Percentiles rank a stretch among this genome's conserved stretches.
phyloP scores from a whole-genome alignment of 2,329 filamentous ascomycete genomes.

The Fusarium denticulatum region DNA sequence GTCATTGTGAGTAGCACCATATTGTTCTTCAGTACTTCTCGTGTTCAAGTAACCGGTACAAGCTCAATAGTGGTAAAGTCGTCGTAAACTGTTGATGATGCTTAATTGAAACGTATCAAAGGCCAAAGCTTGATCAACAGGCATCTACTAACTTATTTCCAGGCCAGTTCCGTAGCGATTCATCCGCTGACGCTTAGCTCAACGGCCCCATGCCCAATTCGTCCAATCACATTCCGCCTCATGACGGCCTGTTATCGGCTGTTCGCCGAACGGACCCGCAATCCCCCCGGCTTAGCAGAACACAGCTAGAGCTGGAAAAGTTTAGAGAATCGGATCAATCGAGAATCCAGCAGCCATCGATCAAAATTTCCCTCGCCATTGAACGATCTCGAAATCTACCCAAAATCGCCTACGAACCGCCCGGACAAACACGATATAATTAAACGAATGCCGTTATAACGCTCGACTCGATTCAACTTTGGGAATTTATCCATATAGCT shows the following conservation, averaged over 20 bases:
- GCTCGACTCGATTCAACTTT: neutral
- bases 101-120: neutral
- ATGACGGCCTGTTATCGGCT: conserved; percentile 12
- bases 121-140: conserved; percentile 1
- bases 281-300: conserved; percentile 33
- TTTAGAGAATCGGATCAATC: conserved; percentile 41
- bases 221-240: conserved; percentile 13
- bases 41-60: too few species aligned
- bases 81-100: neutral
- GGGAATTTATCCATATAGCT: neutral
- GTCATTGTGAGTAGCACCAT: conserved; percentile 88
- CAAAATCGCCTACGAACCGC: neutral
- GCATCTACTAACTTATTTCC: conserved; percentile 17
- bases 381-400: conserved; percentile 7
- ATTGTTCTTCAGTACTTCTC: neutral
- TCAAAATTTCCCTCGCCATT: conserved; percentile 34
- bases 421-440: neutral
- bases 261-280: conserved; percentile 34
- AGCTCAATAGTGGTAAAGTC: neutral
- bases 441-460: conserved; percentile 28
- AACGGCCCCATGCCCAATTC: neutral
- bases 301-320: conserved; percentile 42
- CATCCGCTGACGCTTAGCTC: conserved; percentile 27
- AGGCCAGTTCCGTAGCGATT: conserved; percentile 21
- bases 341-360: conserved; percentile 30